These are phyloP conservation scores for Colletotrichum sojae DNA, from an alignment of 2,329 filamentous ascomycete species.

Conservation along the genomic window DNA sequence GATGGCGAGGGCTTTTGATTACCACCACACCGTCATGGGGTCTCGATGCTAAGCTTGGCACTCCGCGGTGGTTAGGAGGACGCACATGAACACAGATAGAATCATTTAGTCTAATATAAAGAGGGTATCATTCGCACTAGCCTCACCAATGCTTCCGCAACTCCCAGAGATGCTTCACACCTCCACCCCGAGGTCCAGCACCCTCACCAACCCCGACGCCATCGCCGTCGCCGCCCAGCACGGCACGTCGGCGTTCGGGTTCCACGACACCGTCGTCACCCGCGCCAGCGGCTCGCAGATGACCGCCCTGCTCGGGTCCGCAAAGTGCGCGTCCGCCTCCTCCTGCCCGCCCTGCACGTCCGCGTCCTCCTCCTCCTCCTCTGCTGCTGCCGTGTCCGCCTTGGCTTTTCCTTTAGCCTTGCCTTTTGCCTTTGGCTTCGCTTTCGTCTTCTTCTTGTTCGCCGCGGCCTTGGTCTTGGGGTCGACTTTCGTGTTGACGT, in stretches of 20 bases:
- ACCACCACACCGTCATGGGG: conserved; percentile 77
- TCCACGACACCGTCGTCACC: conserved; percentile 76
- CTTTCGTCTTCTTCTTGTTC: conserved; percentile 53
- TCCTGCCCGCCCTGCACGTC: conserved; percentile 43
- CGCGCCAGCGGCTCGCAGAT: conserved; percentile 75
- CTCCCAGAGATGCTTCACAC: conserved; percentile 25
- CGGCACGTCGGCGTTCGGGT: conserved; percentile 75
- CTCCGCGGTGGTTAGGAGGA: no score
- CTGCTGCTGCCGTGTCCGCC: conserved; percentile 42
- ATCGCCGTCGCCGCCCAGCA: conserved; percentile 78
- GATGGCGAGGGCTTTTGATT: conserved; percentile 87
- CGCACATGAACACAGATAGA: conserved; percentile 12
- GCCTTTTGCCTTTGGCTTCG: conserved; percentile 53
- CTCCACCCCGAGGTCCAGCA: conserved; percentile 76
- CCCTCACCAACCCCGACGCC: conserved; percentile 75
- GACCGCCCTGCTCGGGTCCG: conserved; percentile 59
- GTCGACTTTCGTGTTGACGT: conserved; percentile 60
- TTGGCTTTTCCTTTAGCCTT: conserved; percentile 52
- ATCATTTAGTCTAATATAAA: conserved; percentile 17
- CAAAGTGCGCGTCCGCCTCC: conserved; percentile 43
- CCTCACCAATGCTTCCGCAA: neutral
- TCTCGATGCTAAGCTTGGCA: conserved; percentile 59
- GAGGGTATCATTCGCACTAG: conserved; percentile 27
- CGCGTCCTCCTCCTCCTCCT: conserved; percentile 48
- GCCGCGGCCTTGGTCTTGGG: conserved; percentile 57